A percentile compares a stretch with the other conserved stretches of the same genome.
Conservation (phyloP, 768 basidiomycete species). For the Gymnopilus dilepis region DNA sequence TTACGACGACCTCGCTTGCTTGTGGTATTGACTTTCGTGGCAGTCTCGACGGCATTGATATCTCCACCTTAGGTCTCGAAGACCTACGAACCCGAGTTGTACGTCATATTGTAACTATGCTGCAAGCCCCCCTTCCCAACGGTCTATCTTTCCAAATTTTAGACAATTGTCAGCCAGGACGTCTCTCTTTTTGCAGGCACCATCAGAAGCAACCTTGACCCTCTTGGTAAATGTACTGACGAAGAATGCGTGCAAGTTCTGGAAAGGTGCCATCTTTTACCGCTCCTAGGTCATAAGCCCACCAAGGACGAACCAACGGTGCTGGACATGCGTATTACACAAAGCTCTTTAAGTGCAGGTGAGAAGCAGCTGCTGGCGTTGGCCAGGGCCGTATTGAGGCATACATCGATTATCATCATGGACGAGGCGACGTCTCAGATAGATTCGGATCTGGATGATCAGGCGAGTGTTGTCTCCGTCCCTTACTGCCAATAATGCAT, state of each 20-base stretch:
- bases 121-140: not conserved
- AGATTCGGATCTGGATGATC: conserved; percentile 70
- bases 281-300: conserved; percentile 45
- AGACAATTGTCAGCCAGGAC: conserved; percentile 81
- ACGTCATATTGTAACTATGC: conserved; percentile 22
- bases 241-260: conserved; percentile 70
- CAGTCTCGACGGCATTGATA: conserved; percentile 75
- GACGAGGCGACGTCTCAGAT: conserved; percentile 84
- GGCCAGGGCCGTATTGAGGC: conserved; percentile 68
- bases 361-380: conserved; percentile 78
- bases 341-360: conserved; percentile 74
- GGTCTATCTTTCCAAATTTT: not conserved
- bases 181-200: conserved; percentile 78
- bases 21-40: not conserved
- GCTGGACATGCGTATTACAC: conserved; percentile 68
- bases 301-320: conserved; percentile 37
- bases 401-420: conserved; percentile 72
- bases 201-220: conserved; percentile 75
- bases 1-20: not conserved
- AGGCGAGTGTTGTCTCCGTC: conserved; percentile 42
- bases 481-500: not conserved
- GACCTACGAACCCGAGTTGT: conserved; percentile 70
- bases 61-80: conserved; percentile 68
- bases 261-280: conserved; percentile 63
- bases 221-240: conserved; percentile 60